Evolutionary conservation across 2,329 filamentous ascomycete species (phyloP).

Genomic region (Mycosphaerella sp.): DNA sequence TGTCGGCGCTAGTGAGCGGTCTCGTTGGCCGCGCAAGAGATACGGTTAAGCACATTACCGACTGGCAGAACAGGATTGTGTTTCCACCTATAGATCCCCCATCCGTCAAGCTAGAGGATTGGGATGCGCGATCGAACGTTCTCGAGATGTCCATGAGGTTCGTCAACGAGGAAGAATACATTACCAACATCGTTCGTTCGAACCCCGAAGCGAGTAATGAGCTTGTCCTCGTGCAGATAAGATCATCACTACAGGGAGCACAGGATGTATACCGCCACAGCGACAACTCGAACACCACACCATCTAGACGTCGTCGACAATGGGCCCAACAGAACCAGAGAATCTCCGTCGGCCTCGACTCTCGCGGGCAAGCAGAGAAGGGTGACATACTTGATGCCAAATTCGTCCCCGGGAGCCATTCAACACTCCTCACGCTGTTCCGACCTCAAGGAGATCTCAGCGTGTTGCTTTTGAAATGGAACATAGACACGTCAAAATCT

Average conservation of each 20-base stretch:
- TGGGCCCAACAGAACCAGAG: not conserved
- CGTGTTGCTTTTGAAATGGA: not conserved
- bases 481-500: not conserved
- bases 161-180: not conserved
- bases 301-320: not conserved
- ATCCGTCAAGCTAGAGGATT: constrained; percentile 1
- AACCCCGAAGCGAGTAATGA: not conserved
- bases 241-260: not conserved
- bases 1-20: constrained; percentile 26
- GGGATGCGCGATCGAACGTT: not conserved
- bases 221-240: constrained; percentile 1
- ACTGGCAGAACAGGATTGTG: constrained; percentile 39
- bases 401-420: constrained; percentile 6
- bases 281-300: not conserved
- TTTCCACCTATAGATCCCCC: constrained; percentile 14
- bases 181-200: constrained; percentile 1
- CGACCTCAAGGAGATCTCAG: not conserved
- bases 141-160: constrained; percentile 14
- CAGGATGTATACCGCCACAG: not conserved
- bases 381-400: constrained; percentile 10
- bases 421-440: not conserved
- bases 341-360: not conserved
- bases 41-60: constrained; percentile 36
- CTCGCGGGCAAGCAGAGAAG: not conserved
- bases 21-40: constrained; percentile 22